A percentile compares a stretch with the other conserved stretches of the same genome.
These are phyloP conservation scores for Erodium texanum DNA, from an alignment of 441 rosid genomes.

Conservation along the genomic window DNA sequence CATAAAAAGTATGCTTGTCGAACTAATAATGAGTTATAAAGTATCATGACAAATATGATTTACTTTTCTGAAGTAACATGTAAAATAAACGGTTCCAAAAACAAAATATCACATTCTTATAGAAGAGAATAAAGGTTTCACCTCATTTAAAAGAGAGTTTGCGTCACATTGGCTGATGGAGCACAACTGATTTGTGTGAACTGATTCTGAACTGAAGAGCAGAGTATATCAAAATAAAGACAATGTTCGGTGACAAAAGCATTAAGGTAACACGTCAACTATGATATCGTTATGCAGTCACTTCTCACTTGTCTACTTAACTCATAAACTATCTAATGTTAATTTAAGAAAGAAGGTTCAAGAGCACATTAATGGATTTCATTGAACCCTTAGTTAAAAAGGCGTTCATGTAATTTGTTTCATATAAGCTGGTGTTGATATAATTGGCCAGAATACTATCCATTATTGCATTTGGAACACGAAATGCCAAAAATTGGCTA, in stretches of 20 bases:
- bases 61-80: neutral
- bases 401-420: no score
- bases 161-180: constrained; percentile 93
- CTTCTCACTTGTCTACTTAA: no score
- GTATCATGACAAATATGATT: neutral
- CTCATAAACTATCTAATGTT: no score
- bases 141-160: constrained; percentile 87
- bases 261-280: neutral
- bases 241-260: constrained; percentile 15
- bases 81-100: constrained; percentile 4
- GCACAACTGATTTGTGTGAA: constrained; percentile 80
- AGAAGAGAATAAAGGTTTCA: constrained; percentile 17
- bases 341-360: no score
- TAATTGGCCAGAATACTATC: no score
- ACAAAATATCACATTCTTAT: neutral
- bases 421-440: no score
- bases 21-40: neutral
- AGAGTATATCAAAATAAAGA: constrained; percentile 26
- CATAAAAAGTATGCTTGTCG: neutral
- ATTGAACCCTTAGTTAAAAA: no score
- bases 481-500: no score
- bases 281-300: no score
- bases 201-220: constrained; percentile 80
- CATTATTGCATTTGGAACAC: no score
- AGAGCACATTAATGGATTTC: no score